Base-by-base conservation (phyloP, 108 stramenopile genomes). In the Discostella pseudostelligera region DNA sequence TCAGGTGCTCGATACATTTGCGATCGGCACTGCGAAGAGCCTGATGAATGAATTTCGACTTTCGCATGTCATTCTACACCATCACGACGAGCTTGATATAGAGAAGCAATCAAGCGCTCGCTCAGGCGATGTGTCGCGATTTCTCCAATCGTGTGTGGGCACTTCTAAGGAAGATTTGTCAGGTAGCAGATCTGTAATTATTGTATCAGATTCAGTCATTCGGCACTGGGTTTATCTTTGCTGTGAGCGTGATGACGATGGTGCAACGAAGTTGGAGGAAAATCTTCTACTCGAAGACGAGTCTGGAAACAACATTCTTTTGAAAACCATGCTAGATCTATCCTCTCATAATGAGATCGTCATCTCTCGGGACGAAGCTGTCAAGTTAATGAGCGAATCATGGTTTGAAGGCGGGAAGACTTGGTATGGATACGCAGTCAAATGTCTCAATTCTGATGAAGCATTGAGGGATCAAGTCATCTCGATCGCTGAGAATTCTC, bases 371-470 rank as follows among this genome's bases (percentile, higher is more conserved):
- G 67, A 67, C 28, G 66, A 68, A 32, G 10, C 39, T 8, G 25
- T 63, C 11, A 62, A 63, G 12, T 56, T 85, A 13, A 14, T 84
- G 19, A 32, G 75, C 4, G 65, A 83, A 61, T 73, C 82, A 19
- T 85, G 84, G 84, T 59, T 65, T 19, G 70, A 82, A 54, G 87
- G 87, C 19, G 84, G 78, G 4, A 47, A 42, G 10, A 54, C 69
- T 59, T 87, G 87, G 87, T 39, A 71, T 20, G 12, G 28, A 16
- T 56, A 32, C 16, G 57, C 65, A 16, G 69, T 64, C 28, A 55
- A 73, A 32, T 44, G 67, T 13, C 39, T 81, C 21, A 12, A 14
- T 25, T 14, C 10, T 4, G 56, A 58, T 26, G 48, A 51, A 13
- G 20, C 11, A 20, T 36, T 72, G 35, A 72, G 58, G 54, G 60